Base-by-base conservation (phyloP, 2,329 filamentous ascomycete genomes). In the Cladosporium sp. region DNA sequence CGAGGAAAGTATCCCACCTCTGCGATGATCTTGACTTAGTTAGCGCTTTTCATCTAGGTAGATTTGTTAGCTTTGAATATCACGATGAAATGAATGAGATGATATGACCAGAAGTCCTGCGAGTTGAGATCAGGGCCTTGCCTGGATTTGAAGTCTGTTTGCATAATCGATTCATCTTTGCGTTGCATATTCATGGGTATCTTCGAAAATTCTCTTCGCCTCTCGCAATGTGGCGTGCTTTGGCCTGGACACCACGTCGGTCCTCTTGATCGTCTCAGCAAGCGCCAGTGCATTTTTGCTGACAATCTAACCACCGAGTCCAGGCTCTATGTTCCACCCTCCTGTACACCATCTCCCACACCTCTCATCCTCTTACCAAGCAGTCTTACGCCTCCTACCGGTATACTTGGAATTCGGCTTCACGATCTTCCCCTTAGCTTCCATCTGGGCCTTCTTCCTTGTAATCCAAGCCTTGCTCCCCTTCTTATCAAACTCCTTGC, bases 381-480 rank as follows among this genome's bases (percentile, higher is more conserved):
- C 83, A 49, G 85, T 75, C 52, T 88, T 82, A 69, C 93, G 81
- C 75, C 90, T 96, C 62, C 93, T 79, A 24, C 92, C 93, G 0
- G 92, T 97, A 68, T 96, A 99, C 71, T 95, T 97, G 45, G 88
- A 95, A 50, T 80, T 89, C 1, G 84, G 74, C 76, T 97, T 97
- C 60, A 97, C 92, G 22, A 97, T 80, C 75, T 93, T 96, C 40
- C 93, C 93, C 71, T 96, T 96, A 55, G 83, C 79, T 70, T 95
- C 88, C 87, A 96, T 93, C 73, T 96, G 89, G 58, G 89, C 86
- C 75, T 93, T 95, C 68, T 92, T 93, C 70, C 83, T 82, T 67
- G 89, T 66, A 54, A 93, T 93, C 88, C 88, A 93, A 2, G 78
- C 81, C 71, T 89, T 92, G 66, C 84, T 87, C 12, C 88, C 91